phyloP scores from a whole-genome alignment of 2,329 filamentous ascomycete species.

The Fusarium citri region DNA sequence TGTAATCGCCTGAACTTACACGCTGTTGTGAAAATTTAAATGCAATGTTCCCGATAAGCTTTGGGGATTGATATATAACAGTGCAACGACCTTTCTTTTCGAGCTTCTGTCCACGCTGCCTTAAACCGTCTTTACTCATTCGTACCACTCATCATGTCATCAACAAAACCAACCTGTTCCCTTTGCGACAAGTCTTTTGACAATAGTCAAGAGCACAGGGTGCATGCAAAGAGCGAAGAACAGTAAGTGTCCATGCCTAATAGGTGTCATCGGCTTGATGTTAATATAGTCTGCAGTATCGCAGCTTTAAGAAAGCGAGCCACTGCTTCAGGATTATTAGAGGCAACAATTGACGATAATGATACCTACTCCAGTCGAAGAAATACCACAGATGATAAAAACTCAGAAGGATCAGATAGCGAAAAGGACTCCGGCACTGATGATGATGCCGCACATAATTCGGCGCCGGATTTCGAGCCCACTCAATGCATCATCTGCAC shows the following conservation, averaged over 20 bases:
- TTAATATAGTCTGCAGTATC: background rate
- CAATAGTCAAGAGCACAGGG: slow-evolving; percentile 13
- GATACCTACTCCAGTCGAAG: background rate
- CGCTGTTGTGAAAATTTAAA: too few species aligned
- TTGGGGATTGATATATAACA: background rate
- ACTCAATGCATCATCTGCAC: slow-evolving; percentile 59
- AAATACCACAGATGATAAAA: background rate
- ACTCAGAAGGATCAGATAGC: background rate
- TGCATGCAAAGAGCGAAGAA: slow-evolving; percentile 16
- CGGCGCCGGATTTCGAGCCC: slow-evolving; percentile 38
- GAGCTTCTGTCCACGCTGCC: background rate
- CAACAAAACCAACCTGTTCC: background rate
- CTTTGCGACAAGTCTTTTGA: slow-evolving; percentile 13
- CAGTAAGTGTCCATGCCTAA: background rate
- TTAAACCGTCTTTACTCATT: background rate
- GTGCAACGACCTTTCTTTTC: background rate
- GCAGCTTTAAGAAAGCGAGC: slow-evolving; percentile 2
- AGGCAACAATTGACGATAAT: background rate
- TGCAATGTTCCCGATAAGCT: background rate
- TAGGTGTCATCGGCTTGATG: rapidly evolving
- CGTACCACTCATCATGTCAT: background rate
- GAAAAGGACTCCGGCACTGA: background rate
- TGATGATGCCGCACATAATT: background rate
- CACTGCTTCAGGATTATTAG: background rate
- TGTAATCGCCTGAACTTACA: background rate